These are phyloP conservation scores for Kodamaea nitidulidarum DNA, from an alignment of 805 yeast species.

Conservation along the genomic window DNA sequence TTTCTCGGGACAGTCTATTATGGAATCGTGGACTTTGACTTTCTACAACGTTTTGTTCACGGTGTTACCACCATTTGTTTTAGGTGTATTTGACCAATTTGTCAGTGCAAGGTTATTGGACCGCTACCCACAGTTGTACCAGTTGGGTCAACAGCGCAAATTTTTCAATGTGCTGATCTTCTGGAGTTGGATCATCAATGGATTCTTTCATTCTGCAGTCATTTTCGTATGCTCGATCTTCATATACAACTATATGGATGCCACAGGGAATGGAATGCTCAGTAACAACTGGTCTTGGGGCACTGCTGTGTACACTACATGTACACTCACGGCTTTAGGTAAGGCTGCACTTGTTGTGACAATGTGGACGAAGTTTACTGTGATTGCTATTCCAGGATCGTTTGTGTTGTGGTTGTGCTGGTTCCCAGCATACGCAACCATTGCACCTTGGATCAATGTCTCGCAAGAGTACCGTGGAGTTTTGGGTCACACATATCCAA, in stretches of 20 bases:
- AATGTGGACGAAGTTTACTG: slow-evolving; percentile 91
- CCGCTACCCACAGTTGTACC: slow-evolving; percentile 89
- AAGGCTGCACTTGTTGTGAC: slow-evolving; percentile 91
- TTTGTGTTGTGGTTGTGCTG: slow-evolving; percentile 76
- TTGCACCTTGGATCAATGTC: slow-evolving; percentile 80
- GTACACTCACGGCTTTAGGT: slow-evolving; percentile 84
- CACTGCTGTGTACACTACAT: slow-evolving; percentile 79
- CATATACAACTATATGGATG: slow-evolving; percentile 66
- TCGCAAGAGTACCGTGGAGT: slow-evolving; percentile 85
- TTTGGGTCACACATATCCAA: slow-evolving; percentile 67
- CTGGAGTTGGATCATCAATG: slow-evolving; percentile 97
- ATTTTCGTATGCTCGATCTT: slow-evolving; percentile 69
- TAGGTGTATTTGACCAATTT: slow-evolving; percentile 96
- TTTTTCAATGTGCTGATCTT: slow-evolving; percentile 89
- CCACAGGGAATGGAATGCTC: slow-evolving; percentile 59
- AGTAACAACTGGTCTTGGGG: slow-evolving; percentile 97
- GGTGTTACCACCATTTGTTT: slow-evolving; percentile 90
- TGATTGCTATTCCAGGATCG: slow-evolving; percentile 94
- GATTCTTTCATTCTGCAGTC: slow-evolving; percentile 88
- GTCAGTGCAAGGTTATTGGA: slow-evolving; percentile 85
- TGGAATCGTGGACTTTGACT: slow-evolving; percentile 97
- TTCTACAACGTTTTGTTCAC: slow-evolving; percentile 93
- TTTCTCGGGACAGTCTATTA: slow-evolving; percentile 91
- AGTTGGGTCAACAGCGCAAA: slow-evolving; percentile 80
- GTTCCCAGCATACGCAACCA: slow-evolving; percentile 79